Conservation (phyloP, 2,329 filamentous ascomycete species). For the Plectosphaerella sp. region DNA sequence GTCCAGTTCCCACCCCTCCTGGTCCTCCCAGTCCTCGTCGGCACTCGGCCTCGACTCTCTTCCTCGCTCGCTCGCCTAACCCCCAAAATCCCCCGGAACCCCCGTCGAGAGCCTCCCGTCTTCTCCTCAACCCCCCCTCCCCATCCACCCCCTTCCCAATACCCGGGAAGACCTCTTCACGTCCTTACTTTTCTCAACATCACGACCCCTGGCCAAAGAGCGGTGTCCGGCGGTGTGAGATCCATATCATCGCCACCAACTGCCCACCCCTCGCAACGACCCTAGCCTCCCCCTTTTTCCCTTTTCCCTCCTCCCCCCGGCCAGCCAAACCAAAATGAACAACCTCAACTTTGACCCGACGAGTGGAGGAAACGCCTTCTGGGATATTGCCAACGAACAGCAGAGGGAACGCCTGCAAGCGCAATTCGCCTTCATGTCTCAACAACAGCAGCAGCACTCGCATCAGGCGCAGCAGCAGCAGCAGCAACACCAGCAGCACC, state of each 20-base stretch:
- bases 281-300: constrained; percentile 9
- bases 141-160: constrained; percentile 1
- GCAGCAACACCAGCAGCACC: constrained; percentile 23
- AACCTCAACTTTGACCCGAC: constrained; percentile 59
- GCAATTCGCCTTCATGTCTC: too few species aligned
- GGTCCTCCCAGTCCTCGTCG: constrained; percentile 6
- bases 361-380: constrained; percentile 19
- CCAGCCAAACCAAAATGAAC: constrained; percentile 38
- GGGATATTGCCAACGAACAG: not conserved
- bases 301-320: constrained; percentile 21
- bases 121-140: constrained; percentile 7
- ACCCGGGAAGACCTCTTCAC: not conserved
- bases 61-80: not conserved
- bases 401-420: too few species aligned
- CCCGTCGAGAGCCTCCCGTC: constrained; percentile 1
- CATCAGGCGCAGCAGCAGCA: constrained; percentile 45
- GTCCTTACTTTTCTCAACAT: constrained; percentile 4
- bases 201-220: constrained; percentile 26
- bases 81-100: constrained; percentile 5
- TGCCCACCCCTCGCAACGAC: constrained; percentile 7
- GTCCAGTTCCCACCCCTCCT: not conserved
- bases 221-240: constrained; percentile 33
- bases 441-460: constrained; percentile 35
- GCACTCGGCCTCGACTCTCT: not conserved
- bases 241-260: constrained; percentile 12